phyloP scores from a whole-genome alignment of 2,329 filamentous ascomycete genomes.

The Hypoxylon sp. region DNA sequence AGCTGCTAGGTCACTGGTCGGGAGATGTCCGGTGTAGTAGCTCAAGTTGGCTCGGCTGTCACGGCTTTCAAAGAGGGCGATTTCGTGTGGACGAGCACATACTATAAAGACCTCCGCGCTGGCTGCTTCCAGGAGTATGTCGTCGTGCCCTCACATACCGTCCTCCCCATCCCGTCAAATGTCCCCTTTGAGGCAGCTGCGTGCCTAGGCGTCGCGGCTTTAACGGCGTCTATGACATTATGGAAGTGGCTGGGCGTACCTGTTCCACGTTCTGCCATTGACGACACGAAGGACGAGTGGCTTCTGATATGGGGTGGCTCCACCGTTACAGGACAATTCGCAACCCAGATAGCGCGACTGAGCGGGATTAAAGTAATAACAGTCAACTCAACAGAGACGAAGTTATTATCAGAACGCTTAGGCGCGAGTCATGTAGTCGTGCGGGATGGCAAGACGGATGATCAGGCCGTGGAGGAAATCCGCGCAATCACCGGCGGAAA shows the following conservation, averaged over 20 bases:
- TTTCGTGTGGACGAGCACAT: slow-evolving; percentile 55
- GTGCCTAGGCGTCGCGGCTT: slow-evolving; percentile 56
- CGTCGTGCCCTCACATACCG: slow-evolving; percentile 57
- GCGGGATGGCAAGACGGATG: slow-evolving; percentile 51
- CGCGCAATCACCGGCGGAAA: slow-evolving; percentile 42
- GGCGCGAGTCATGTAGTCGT: slow-evolving; percentile 53
- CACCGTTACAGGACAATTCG: slow-evolving; percentile 57
- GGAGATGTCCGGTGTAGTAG: slow-evolving; percentile 51
- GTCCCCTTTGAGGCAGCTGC: slow-evolving; percentile 53
- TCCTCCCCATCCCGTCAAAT: slow-evolving; percentile 54
- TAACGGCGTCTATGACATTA: slow-evolving; percentile 58
- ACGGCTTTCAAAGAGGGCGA: slow-evolving; percentile 46
- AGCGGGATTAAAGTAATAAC: slow-evolving; percentile 55
- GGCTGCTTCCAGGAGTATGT: slow-evolving; percentile 59
- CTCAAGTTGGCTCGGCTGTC: slow-evolving; percentile 49
- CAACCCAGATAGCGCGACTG: slow-evolving; percentile 55
- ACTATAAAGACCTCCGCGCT: slow-evolving; percentile 57
- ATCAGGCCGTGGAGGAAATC: slow-evolving; percentile 53
- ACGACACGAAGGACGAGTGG: slow-evolving; percentile 42
- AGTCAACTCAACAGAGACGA: slow-evolving; percentile 52
- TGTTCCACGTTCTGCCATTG: slow-evolving; percentile 32
- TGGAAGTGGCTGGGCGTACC: slow-evolving; percentile 57
- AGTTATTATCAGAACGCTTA: slow-evolving; percentile 46
- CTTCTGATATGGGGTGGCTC: slow-evolving; percentile 58
- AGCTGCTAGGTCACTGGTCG: slow-evolving; percentile 46